phyloP scores from a whole-genome alignment of 2,329 filamentous ascomycete species.

The Alternaria rosae region DNA sequence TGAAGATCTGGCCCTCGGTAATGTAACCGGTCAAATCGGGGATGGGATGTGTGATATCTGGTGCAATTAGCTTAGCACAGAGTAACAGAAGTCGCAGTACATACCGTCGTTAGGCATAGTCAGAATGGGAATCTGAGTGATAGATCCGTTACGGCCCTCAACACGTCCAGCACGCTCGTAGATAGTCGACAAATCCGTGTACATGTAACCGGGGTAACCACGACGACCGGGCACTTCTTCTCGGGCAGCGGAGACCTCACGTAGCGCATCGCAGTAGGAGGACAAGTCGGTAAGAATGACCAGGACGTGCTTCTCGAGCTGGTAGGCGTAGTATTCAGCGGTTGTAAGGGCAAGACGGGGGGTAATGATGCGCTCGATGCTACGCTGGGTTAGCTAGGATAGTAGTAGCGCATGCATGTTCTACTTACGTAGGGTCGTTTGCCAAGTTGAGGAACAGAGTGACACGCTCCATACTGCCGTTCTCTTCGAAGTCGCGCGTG shows the following conservation, averaged over 20 bases:
- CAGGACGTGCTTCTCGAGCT: conserved; percentile 98
- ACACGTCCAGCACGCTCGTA: conserved; percentile 99
- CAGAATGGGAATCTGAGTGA: conserved; percentile 98
- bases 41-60: conserved; percentile 97
- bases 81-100: conserved; percentile 14
- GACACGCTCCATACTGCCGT: conserved; percentile 95
- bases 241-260: conserved; percentile 96
- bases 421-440: conserved; percentile 91
- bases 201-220: conserved; percentile 99
- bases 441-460: conserved; percentile 99
- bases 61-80: conserved; percentile 18
- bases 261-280: conserved; percentile 97
- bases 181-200: conserved; percentile 99
- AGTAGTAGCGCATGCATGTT: not conserved
- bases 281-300: conserved; percentile 98
- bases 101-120: conserved; percentile 98
- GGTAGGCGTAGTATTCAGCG: conserved; percentile 99
- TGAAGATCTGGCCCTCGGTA: conserved; percentile 97
- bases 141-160: conserved; percentile 93
- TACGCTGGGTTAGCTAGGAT: conserved; percentile 50
- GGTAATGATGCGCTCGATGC: conserved; percentile 99
- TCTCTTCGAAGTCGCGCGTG: conserved; percentile 98
- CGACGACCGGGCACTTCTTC: conserved; percentile 99
- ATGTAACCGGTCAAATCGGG: conserved; percentile 99
- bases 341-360: conserved; percentile 97